Percentiles rank a stretch among this genome's conserved stretches.
Evolutionary conservation across 2,329 filamentous ascomycete species (phyloP).

Genomic region (Ophiosphaerella narmari): DNA sequence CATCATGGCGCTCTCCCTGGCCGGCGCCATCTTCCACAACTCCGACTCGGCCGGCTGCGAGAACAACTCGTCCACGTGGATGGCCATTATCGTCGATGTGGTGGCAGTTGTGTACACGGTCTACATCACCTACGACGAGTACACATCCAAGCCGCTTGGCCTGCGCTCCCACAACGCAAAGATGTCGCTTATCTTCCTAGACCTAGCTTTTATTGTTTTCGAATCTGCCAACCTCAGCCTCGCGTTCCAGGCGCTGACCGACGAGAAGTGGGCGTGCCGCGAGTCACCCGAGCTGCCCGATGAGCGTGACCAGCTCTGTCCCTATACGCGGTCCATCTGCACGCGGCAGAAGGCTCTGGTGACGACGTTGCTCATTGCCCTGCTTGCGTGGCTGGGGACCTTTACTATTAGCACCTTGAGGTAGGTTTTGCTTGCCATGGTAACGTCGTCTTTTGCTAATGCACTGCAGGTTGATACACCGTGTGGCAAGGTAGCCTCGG

Average conservation of each 20-base stretch:
- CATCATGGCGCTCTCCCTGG: slow-evolving; percentile 77
- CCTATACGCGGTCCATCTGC: slow-evolving; percentile 57
- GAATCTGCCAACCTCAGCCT: slow-evolving; percentile 90
- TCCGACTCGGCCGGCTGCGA: slow-evolving; percentile 46
- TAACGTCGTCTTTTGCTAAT: slow-evolving; percentile 6
- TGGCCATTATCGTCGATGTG: slow-evolving; percentile 87
- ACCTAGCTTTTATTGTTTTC: slow-evolving; percentile 96
- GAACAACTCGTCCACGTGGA: slow-evolving; percentile 69
- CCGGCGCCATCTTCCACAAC: slow-evolving; percentile 70
- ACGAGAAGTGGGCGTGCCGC: slow-evolving; percentile 60
- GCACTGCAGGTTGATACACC: slow-evolving; percentile 29
- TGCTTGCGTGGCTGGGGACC: slow-evolving; percentile 88
- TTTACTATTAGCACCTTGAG: slow-evolving; percentile 73
- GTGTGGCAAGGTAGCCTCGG: slow-evolving; percentile 34
- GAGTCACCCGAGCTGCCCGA: slow-evolving; percentile 19
- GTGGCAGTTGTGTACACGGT: slow-evolving; percentile 87
- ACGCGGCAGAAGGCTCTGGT: slow-evolving; percentile 71
- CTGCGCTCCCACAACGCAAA: slow-evolving; percentile 83
- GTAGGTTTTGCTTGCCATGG: slow-evolving; percentile 16
- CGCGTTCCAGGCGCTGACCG: slow-evolving; percentile 80
- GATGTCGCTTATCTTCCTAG: slow-evolving; percentile 84
- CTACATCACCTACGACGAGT: slow-evolving; percentile 97
- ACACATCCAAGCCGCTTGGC: slow-evolving; percentile 89
- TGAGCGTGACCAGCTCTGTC: slow-evolving; percentile 14
- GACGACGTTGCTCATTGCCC: slow-evolving; percentile 76